Evolutionary conservation across 2,329 filamentous ascomycete genomes (phyloP).

Genomic region (Cladosporium colombiae): DNA sequence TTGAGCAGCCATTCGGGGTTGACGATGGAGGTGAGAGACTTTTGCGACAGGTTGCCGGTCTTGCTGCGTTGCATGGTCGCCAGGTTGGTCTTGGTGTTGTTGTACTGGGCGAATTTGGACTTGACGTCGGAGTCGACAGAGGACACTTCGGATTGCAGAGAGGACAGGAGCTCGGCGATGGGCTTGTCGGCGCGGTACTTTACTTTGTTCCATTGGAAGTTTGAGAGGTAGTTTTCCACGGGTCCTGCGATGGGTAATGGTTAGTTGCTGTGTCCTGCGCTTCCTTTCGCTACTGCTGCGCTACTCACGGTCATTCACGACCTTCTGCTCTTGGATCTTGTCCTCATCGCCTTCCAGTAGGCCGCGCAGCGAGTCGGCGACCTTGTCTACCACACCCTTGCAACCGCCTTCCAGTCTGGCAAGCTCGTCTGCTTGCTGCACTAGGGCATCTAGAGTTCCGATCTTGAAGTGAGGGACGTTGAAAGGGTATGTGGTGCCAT

Average conservation of each 20-base stretch:
- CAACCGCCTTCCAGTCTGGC: slow-evolving; percentile 81
- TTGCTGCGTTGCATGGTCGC: slow-evolving; percentile 81
- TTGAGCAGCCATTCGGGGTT: slow-evolving; percentile 72
- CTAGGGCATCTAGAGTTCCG: slow-evolving; percentile 88
- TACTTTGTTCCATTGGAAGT: slow-evolving; percentile 95
- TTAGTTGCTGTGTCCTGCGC: background rate
- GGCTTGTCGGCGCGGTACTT: slow-evolving; percentile 94
- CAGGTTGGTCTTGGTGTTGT: slow-evolving; percentile 75
- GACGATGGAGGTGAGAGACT: slow-evolving; percentile 87
- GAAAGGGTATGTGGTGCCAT: slow-evolving; percentile 75
- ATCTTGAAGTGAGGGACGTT: slow-evolving; percentile 95
- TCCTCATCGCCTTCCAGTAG: slow-evolving; percentile 83
- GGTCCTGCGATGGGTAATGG: slow-evolving; percentile 63
- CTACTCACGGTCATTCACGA: slow-evolving; percentile 86
- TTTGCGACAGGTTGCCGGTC: slow-evolving; percentile 91
- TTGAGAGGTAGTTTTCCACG: slow-evolving; percentile 88
- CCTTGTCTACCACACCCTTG: slow-evolving; percentile 80
- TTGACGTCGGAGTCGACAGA: slow-evolving; percentile 97
- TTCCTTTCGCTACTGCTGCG: background rate
- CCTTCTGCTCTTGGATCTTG: slow-evolving; percentile 82
- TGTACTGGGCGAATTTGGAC: slow-evolving; percentile 91
- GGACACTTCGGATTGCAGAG: slow-evolving; percentile 85
- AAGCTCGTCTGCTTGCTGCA: slow-evolving; percentile 94
- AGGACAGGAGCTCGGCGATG: slow-evolving; percentile 81
- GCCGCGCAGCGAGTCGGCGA: slow-evolving; percentile 78